Conservation (phyloP, 768 basidiomycete genomes). For the Phlegmacium glaucopus region DNA sequence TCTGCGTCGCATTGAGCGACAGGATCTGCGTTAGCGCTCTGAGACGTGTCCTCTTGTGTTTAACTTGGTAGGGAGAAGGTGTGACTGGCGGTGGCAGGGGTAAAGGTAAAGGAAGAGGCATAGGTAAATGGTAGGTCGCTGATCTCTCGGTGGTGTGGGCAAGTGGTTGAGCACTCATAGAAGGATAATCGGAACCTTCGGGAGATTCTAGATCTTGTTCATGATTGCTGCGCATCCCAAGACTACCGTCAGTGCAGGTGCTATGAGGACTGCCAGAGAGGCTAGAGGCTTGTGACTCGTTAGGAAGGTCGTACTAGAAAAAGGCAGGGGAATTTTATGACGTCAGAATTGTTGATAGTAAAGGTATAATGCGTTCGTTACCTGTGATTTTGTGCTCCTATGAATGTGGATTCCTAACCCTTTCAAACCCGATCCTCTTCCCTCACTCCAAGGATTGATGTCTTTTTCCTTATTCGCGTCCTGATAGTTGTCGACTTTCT, state of each 20-base stretch:
- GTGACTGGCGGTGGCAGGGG: slow-evolving; percentile 15
- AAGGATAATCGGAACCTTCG: slow-evolving; percentile 6
- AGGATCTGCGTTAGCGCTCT: no score
- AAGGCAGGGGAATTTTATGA: no score
- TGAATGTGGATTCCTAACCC: background rate
- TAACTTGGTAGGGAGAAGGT: background rate
- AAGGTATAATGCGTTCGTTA: background rate
- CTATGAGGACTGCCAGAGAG: background rate
- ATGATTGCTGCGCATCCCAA: slow-evolving; percentile 3
- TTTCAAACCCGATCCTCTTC: background rate
- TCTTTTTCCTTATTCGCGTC: background rate
- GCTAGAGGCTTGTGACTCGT: no score
- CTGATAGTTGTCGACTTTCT: slow-evolving; percentile 2
- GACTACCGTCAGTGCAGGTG: background rate
- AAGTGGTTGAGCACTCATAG: slow-evolving; percentile 11
- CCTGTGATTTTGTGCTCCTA: background rate
- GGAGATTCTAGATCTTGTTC: slow-evolving; percentile 2
- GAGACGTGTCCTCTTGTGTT: background rate
- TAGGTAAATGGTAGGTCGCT: slow-evolving; percentile 3
- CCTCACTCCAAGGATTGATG: background rate
- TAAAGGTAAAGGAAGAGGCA: slow-evolving; percentile 13
- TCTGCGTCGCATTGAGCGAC: no score
- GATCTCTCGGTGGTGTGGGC: slow-evolving; percentile 9
- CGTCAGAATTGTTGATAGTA: background rate
- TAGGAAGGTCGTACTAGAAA: no score